A percentile compares a stretch with the other conserved stretches of the same genome.
phyloP scores from a whole-genome alignment of 257 asterid species.

The Vinca minor region DNA sequence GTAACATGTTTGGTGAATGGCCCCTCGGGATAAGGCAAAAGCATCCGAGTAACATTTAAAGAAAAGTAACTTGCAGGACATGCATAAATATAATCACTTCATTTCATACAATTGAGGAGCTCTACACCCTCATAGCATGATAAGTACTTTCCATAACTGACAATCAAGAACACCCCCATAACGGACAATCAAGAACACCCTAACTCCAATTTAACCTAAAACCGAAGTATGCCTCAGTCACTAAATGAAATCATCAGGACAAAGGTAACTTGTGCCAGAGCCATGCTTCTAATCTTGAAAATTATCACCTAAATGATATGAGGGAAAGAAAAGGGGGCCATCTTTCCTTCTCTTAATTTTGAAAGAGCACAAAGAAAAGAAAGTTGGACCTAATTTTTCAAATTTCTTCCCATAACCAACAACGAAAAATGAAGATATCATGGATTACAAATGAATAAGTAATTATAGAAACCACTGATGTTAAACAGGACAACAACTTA shows the following conservation, averaged over 20 bases:
- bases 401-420: not conserved
- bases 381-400: not conserved
- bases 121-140: no score
- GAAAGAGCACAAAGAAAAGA: not conserved
- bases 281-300: not conserved
- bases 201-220: not conserved
- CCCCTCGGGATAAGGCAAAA: no score
- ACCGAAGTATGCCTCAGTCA: not conserved
- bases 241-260: not conserved
- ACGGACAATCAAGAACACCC: not conserved
- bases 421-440: not conserved
- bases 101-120: not conserved
- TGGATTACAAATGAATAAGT: not conserved
- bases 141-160: not conserved
- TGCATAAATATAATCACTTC: not conserved
- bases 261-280: no score
- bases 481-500: conserved; percentile 33
- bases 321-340: not conserved
- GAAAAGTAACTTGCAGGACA: not conserved
- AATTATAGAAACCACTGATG: conserved; percentile 14
- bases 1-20: no score
- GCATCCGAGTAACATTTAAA: no score
- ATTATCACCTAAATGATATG: not conserved
- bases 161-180: not conserved
- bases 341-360: not conserved